A percentile compares a stretch with the other conserved stretches of the same genome.
These are phyloP conservation scores for Hymenoscyphus occultus DNA, from an alignment of 2,329 filamentous ascomycete genomes.

Conservation along the genomic window DNA sequence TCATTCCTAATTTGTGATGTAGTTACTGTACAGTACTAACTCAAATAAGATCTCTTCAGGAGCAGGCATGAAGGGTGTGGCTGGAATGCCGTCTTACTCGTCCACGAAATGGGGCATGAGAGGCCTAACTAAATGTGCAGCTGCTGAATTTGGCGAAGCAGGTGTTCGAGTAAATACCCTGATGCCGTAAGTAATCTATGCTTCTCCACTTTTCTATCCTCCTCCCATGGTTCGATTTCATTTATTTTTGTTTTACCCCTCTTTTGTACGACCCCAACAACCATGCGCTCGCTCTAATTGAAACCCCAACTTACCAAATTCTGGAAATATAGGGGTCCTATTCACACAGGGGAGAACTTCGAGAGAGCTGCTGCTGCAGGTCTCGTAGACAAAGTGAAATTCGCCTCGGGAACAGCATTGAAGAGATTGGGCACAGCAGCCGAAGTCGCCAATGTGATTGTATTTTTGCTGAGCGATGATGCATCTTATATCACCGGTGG, in stretches of 20 bases:
- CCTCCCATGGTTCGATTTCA: not conserved
- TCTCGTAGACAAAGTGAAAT: constrained; percentile 7
- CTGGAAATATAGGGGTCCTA: not conserved
- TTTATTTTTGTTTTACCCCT: not conserved
- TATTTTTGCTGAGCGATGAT: constrained; percentile 21
- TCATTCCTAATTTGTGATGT: not conserved
- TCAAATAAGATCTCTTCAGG: constrained; percentile 36
- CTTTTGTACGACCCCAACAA: no score
- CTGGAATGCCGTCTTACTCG: constrained; percentile 34
- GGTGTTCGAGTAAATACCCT: constrained; percentile 16
- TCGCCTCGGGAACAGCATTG: constrained; percentile 13
- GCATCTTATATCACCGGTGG: constrained; percentile 15
- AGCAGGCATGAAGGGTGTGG: constrained; percentile 43
- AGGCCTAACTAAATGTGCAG: constrained; percentile 33
- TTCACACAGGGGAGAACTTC: constrained; percentile 10
- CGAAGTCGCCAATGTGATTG: constrained; percentile 32
- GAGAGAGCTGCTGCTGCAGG: constrained; percentile 5
- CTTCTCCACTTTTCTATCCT: not conserved
- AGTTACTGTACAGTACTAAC: not conserved
- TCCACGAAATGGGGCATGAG: constrained; percentile 20
- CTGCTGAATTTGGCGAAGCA: constrained; percentile 14
- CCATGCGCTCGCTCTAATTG: no score
- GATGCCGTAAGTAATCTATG: constrained; percentile 10
- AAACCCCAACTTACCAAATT: not conserved
- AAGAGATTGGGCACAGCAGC: constrained; percentile 35